A percentile compares a stretch with the other conserved stretches of the same genome.
These are phyloP conservation scores for Lentinula guzmanii DNA, from an alignment of 768 basidiomycete genomes.

Conservation along the genomic window DNA sequence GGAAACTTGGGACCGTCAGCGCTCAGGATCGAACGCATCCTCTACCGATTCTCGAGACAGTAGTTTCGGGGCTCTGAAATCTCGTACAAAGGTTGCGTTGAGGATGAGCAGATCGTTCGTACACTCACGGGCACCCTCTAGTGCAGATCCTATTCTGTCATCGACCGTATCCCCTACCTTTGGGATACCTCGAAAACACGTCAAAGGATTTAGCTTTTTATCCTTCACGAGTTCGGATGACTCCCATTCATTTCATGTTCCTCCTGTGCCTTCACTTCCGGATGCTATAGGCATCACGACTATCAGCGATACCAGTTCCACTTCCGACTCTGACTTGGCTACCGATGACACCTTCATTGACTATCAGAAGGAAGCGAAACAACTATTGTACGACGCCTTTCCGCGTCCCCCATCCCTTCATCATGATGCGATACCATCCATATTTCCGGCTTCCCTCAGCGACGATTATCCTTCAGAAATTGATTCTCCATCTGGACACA, in stretches of 20 bases:
- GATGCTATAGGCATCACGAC: neutral
- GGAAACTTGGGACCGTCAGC: neutral
- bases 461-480: neutral
- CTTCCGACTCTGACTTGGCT: neutral
- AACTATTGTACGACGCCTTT: neutral
- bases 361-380: neutral
- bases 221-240: neutral
- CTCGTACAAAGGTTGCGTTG: neutral
- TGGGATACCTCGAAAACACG: neutral
- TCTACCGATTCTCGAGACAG: neutral
- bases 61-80: neutral
- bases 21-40: neutral
- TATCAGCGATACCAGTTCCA: neutral
- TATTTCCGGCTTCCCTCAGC: neutral
- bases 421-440: neutral
- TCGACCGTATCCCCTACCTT: neutral
- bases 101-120: neutral
- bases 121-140: neutral
- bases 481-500: neutral
- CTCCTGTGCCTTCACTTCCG: neutral
- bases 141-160: neutral
- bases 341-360: neutral
- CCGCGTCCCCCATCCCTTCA: neutral
- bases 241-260: neutral
- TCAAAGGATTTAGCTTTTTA: neutral